A percentile compares a stretch with the other conserved stretches of the same genome.
These are phyloP conservation scores for Abrus pulchellus DNA, from an alignment of 306 rosid genomes.

Conservation along the genomic window DNA sequence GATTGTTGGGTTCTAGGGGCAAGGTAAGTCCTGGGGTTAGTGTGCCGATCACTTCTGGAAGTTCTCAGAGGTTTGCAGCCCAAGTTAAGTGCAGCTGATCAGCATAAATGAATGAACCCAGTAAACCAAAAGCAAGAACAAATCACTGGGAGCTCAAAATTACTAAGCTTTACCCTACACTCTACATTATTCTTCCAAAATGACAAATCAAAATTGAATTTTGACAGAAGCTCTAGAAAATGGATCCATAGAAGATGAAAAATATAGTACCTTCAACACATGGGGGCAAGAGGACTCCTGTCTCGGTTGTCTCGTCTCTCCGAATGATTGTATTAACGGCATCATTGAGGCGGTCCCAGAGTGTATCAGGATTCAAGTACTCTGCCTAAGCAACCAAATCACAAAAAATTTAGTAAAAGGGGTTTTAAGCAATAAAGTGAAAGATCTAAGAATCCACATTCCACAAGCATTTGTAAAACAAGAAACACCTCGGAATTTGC, in stretches of 20 bases:
- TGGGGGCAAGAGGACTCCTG: conserved; percentile 93
- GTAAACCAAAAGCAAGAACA: conserved; percentile 48
- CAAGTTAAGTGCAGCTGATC: conserved; percentile 96
- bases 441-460: conserved; percentile 59
- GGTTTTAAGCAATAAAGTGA: conserved; percentile 31
- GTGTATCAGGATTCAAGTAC: conserved; percentile 78
- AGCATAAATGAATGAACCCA: conserved; percentile 43
- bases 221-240: conserved; percentile 40
- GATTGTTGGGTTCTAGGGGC: conserved; percentile 75
- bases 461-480: conserved; percentile 32
- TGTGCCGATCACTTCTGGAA: conserved; percentile 96
- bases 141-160: conserved; percentile 49
- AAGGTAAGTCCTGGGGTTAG: conserved; percentile 88
- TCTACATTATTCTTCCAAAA: conserved; percentile 7
- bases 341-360: conserved; percentile 95
- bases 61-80: conserved; percentile 94
- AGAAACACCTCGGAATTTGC: conserved; percentile 91
- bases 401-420: conserved; percentile 49
- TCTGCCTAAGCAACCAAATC: conserved; percentile 75
- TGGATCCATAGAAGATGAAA: conserved; percentile 47
- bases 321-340: conserved; percentile 96
- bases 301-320: conserved; percentile 88
- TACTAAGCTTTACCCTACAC: conserved; percentile 30
- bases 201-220: conserved; percentile 44
- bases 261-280: conserved; percentile 91